Evolutionary conservation across 225 moss, liverwort and hornwort species (phyloP).

Genomic region (Marchantia polymorpha): DNA sequence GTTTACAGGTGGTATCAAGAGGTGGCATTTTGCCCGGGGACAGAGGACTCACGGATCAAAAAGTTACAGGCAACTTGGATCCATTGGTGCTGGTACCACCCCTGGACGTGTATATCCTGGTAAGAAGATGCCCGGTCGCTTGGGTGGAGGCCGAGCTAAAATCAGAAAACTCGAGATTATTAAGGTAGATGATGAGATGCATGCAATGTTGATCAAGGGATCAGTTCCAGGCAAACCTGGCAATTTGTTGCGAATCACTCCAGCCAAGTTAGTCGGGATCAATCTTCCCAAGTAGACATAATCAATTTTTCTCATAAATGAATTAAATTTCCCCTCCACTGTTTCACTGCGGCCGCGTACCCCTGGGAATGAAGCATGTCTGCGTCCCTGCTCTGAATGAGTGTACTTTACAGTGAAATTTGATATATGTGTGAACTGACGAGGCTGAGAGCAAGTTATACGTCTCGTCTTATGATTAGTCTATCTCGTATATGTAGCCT

Average conservation of each 20-base stretch:
- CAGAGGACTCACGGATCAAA: conserved; percentile 78
- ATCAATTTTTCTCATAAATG: background rate
- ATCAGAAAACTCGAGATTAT: conserved; percentile 71
- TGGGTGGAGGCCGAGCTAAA: conserved; percentile 62
- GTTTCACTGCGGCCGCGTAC: too few relatives aligned
- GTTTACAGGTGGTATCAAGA: conserved; percentile 72
- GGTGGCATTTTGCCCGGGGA: conserved; percentile 71
- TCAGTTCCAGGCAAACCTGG: conserved; percentile 75
- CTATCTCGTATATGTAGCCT: too few relatives aligned
- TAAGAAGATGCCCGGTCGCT: conserved; percentile 89
- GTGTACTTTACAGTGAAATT: too few relatives aligned
- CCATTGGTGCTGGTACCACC: conserved; percentile 77
- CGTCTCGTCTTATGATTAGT: too few relatives aligned
- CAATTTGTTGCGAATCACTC: conserved; percentile 73
- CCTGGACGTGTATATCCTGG: conserved; percentile 82
- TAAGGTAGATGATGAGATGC: conserved; percentile 67
- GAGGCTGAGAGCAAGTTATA: too few relatives aligned
- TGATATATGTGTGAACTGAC: too few relatives aligned
- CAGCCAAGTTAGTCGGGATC: conserved; percentile 89
- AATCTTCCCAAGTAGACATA: conserved; percentile 56
- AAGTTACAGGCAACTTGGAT: conserved; percentile 75
- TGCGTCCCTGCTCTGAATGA: too few relatives aligned
- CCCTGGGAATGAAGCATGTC: too few relatives aligned
- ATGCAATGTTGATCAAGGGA: conserved; percentile 64
- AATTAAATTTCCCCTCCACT: background rate